phyloP scores from a whole-genome alignment of 2,329 filamentous ascomycete species.

The Colletotrichum sidae region DNA sequence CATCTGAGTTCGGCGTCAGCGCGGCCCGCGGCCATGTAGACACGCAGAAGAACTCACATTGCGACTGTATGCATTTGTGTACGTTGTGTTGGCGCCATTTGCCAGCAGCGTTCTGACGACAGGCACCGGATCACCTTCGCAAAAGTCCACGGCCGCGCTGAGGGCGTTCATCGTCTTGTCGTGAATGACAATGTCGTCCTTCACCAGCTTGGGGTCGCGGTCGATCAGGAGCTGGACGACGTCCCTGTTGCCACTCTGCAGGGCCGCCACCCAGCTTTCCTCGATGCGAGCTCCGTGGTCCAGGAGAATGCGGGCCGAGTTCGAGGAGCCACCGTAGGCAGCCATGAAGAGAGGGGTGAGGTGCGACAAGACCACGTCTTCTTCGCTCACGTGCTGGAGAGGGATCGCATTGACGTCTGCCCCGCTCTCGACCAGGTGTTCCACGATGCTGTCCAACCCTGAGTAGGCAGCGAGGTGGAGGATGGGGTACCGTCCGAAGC shows the following conservation, averaged over 20 bases:
- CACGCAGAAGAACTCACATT: not conserved
- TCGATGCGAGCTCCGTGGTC: conserved; percentile 3
- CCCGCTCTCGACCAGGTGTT: conserved; percentile 10
- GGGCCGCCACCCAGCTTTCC: conserved; percentile 3
- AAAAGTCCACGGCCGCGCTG: not conserved
- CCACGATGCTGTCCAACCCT: not conserved
- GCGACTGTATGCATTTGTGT: conserved; percentile 10
- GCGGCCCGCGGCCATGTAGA: too few relatives aligned
- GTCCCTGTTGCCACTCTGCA: not conserved
- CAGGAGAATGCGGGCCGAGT: not conserved
- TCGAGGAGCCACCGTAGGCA: not conserved
- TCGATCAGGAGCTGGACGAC: conserved; percentile 11
- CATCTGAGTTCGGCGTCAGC: not conserved
- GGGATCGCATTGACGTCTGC: conserved; percentile 2
- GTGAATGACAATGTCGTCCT: not conserved
- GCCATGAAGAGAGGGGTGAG: conserved; percentile 12
- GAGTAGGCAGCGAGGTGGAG: conserved; percentile 8
- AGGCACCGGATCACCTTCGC: not conserved
- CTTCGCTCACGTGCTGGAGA: not conserved
- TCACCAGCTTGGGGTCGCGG: not conserved
- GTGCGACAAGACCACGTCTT: conserved; percentile 4
- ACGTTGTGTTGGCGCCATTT: conserved; percentile 7
- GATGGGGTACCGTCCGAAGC: conserved; percentile 1
- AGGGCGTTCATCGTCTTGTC: conserved; percentile 6
- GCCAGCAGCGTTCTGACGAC: not conserved